These are phyloP conservation scores for Ceratocystis smalleyi DNA, from an alignment of 2,329 filamentous ascomycete species.

Conservation along the genomic window DNA sequence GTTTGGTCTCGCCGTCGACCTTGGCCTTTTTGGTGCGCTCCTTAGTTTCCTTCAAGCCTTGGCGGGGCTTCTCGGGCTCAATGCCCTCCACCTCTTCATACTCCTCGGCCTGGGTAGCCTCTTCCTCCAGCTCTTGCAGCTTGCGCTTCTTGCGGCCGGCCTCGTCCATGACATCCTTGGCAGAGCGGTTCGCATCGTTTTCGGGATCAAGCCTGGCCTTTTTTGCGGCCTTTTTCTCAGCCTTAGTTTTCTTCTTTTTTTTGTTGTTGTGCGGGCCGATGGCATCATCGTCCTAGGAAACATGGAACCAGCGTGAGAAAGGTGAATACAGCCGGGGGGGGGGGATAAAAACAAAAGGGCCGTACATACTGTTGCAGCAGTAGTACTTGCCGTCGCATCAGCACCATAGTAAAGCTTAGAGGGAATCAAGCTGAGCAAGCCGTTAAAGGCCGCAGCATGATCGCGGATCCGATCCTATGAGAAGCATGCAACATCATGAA, in stretches of 20 bases:
- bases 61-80: conserved; percentile 44
- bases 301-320: neutral
- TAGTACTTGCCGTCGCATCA: conserved; percentile 56
- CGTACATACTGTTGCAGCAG: conserved; percentile 41
- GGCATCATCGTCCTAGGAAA: conserved; percentile 62
- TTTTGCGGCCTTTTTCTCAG: conserved; percentile 67
- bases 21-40: conserved; percentile 33
- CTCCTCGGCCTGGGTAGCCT: conserved; percentile 28
- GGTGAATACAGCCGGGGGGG: neutral
- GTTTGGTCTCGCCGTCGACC: conserved; percentile 17
- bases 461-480: conserved; percentile 41
- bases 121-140: conserved; percentile 36
- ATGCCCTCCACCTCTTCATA: conserved; percentile 38
- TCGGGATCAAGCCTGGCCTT: conserved; percentile 83
- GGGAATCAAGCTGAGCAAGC: conserved; percentile 72
- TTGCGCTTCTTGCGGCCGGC: conserved; percentile 64
- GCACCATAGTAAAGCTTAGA: conserved; percentile 83
- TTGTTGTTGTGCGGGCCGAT: conserved; percentile 25
- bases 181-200: conserved; percentile 61
- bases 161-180: conserved; percentile 86
- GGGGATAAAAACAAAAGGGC: neutral
- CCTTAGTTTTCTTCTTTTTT: conserved; percentile 89
- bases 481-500: neutral
- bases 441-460: conserved; percentile 64
- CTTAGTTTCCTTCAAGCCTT: conserved; percentile 47